Percentiles rank a stretch among this genome's conserved stretches.
phyloP scores from a whole-genome alignment of 257 asterid species.

The Ocimum tenuiflorum region DNA sequence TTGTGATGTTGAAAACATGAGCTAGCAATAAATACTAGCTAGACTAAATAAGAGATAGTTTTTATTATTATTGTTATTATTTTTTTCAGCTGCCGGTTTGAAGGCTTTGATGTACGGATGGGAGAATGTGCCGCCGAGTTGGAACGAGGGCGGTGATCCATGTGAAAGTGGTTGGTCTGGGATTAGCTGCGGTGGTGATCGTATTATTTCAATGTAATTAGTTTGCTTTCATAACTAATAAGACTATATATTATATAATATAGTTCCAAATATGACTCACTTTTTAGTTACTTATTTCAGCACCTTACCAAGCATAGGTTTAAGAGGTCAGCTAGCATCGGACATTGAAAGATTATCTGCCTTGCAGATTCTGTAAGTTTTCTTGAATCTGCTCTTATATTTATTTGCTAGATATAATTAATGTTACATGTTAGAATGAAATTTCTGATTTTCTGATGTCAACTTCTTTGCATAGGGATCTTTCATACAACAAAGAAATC shows the following conservation, averaged over 20 bases:
- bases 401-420: no score
- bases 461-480: constrained; percentile 47
- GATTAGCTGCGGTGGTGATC: constrained; percentile 36
- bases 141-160: constrained; percentile 66
- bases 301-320: constrained; percentile 44
- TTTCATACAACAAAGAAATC: constrained; percentile 64
- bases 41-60: no score
- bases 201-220: constrained; percentile 52
- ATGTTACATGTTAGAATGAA: neutral
- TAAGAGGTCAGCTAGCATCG: constrained; percentile 61
- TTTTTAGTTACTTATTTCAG: constrained; percentile 34
- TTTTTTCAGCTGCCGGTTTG: constrained; percentile 53
- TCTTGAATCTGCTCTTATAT: no score
- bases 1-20: no score
- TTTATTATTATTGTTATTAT: no score
- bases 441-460: no score
- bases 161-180: constrained; percentile 68
- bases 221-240: neutral
- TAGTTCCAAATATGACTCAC: no score
- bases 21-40: no score
- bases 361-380: constrained; percentile 66
- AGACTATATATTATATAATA: no score
- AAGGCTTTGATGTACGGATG: constrained; percentile 34
- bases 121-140: constrained; percentile 58
- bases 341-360: constrained; percentile 53